Evolutionary conservation across 2,329 filamentous ascomycete genomes (phyloP), one percentile per base, ranked within the genome.

Genomic region (Drechmeria coniospora): DNA sequence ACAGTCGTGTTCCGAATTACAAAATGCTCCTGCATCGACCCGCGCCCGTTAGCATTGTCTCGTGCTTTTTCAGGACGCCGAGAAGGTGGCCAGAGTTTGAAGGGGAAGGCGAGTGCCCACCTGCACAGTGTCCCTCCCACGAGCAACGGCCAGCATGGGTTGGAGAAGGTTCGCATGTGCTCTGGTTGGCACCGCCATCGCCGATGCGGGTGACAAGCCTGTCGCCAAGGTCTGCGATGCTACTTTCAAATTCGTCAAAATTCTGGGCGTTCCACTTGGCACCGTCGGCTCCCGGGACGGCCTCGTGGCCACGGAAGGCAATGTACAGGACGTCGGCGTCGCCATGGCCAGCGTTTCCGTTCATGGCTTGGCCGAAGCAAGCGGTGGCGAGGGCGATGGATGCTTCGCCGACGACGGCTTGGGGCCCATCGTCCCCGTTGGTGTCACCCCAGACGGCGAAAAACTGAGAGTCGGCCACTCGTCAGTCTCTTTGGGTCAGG

Each of bases 381-480:
- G 62, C 51, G 18, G 65, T 64, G 2, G 65, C 70, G 6, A 75
- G 53, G 2, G 66, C 61, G 36, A 75, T 61, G 15, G 65, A 64
- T 0, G 65, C 59, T 37, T 75, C 70, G 21, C 70, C 69, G 1
- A 67, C 59, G 36, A 65, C 47, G 15, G 63, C 50, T 28, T 55
- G 42, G 6, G 43, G 32, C 3, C 59, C 56, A 27, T 63, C 59
- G 26, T 59, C 64, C 23, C 68, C 70, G 34, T 75, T 74, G 19
- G 61, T 63, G 36, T 75, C 68, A 13, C 68, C 70, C 68, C 67
- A 75, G 27, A 74, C 49, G 8, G 66, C 68, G 40, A 74, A 74
- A 36, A 61, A 53, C 59, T 65, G 22, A 7, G 20, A 17, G 9
- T 18, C 23, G 18, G 10, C 7, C n/a, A n/a, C n/a, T n/a, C n/a